Conservation (phyloP, 2,329 filamentous ascomycete genomes). For the Claviceps citrina region DNA sequence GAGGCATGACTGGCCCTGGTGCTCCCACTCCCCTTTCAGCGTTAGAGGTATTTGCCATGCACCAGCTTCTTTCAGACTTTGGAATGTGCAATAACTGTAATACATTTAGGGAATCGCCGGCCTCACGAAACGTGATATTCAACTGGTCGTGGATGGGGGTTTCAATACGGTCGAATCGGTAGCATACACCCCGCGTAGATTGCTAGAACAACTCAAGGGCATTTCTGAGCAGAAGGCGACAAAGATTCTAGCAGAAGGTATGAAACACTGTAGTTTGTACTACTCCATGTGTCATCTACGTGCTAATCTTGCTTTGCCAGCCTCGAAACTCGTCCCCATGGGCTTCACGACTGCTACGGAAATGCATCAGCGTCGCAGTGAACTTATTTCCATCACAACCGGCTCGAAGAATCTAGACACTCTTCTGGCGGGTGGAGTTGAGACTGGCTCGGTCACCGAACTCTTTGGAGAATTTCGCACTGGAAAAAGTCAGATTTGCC, state of each 20-base stretch:
- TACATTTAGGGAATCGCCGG: conserved; percentile 59
- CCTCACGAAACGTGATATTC: conserved; percentile 88
- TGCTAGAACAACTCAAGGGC: conserved; percentile 89
- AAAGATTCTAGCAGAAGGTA: conserved; percentile 82
- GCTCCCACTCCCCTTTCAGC: conserved; percentile 81
- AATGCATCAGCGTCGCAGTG: conserved; percentile 93
- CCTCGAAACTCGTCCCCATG: conserved; percentile 93
- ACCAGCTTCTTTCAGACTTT: background rate
- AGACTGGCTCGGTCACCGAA: conserved; percentile 95
- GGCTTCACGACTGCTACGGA: conserved; percentile 97
- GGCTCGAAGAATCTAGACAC: conserved; percentile 97
- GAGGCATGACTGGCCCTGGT: conserved; percentile 62
- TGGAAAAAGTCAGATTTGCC: conserved; percentile 96
- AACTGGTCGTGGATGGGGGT: conserved; percentile 78
- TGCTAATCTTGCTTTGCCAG: conserved; percentile 28
- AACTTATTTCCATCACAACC: conserved; percentile 94
- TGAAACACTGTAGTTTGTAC: conserved; percentile 6
- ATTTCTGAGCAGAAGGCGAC: conserved; percentile 94
- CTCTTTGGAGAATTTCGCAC: conserved; percentile 97
- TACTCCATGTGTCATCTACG: background rate
- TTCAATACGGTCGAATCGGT: conserved; percentile 93
- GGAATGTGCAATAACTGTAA: background rate
- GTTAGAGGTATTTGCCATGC: conserved; percentile 54
- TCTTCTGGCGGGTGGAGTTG: conserved; percentile 80
- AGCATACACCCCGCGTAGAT: conserved; percentile 73